A percentile compares a stretch with the other conserved stretches of the same genome.
phyloP scores from a whole-genome alignment of 306 rosid species.

The Cicer chorassanicum region DNA sequence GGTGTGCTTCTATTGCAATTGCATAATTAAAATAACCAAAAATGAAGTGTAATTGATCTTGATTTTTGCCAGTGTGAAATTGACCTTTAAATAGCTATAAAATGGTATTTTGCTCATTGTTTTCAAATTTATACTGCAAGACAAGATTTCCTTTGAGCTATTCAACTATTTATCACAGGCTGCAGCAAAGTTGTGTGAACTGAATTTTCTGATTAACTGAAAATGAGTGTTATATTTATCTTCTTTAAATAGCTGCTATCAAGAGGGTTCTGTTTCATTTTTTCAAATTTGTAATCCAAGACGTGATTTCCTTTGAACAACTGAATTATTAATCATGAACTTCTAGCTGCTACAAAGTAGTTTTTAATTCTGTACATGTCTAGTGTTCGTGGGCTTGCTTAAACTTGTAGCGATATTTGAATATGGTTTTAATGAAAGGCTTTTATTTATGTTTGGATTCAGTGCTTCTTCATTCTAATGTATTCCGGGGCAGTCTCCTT shows the following conservation, averaged over 20 bases:
- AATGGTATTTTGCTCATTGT: not conserved
- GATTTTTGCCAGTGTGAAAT: slow-evolving; percentile 9
- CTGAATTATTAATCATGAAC: slow-evolving; percentile 1
- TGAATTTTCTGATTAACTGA: slow-evolving; percentile 3
- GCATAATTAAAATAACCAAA: slow-evolving; percentile 35
- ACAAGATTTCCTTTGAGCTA: slow-evolving; percentile 15
- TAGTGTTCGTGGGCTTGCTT: not conserved
- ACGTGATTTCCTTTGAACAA: not conserved
- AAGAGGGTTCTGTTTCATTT: not conserved
- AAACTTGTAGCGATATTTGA: too few relatives aligned
- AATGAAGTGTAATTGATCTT: not conserved
- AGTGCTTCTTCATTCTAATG: too few relatives aligned
- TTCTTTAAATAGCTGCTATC: slow-evolving; percentile 25
- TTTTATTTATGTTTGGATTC: too few relatives aligned
- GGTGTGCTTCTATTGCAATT: slow-evolving; percentile 59
- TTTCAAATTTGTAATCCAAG: slow-evolving; percentile 13
- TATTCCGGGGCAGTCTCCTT: too few relatives aligned
- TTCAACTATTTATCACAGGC: not conserved
- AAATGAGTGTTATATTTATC: slow-evolving; percentile 1
- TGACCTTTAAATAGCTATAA: slow-evolving; percentile 15
- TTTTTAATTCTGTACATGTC: not conserved
- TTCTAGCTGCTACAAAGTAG: not conserved
- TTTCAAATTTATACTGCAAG: slow-evolving; percentile 32
- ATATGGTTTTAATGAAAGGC: too few relatives aligned
- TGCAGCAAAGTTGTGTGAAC: not conserved